Conservation (phyloP, 371 early-diverging fungal species). For the Mucor velutinosus region DNA sequence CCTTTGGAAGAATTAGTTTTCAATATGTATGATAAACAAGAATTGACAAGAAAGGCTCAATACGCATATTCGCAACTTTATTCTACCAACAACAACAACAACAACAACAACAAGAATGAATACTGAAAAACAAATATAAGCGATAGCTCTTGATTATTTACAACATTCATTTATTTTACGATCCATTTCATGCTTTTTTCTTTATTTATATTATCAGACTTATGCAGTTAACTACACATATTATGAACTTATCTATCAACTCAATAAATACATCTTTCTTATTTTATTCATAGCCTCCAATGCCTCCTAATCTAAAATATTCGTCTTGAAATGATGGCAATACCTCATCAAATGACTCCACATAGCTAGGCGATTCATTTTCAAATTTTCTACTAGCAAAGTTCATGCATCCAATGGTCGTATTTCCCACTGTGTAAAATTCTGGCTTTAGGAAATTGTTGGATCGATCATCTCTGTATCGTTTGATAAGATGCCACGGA, state of each 20-base stretch:
- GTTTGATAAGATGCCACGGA: constrained; percentile 39
- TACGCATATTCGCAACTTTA: constrained; percentile 14
- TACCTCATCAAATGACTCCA: constrained; percentile 28
- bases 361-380: constrained; percentile 25
- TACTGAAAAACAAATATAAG: constrained; percentile 1
- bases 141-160: background rate
- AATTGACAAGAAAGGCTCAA: constrained; percentile 20
- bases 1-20: constrained; percentile 50
- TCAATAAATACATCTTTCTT: constrained; percentile 1
- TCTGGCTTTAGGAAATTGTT: constrained; percentile 4
- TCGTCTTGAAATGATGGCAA: constrained; percentile 27
- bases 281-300: constrained; percentile 10
- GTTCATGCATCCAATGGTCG: constrained; percentile 32
- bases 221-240: background rate
- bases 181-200: background rate
- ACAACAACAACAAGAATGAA: constrained; percentile 2
- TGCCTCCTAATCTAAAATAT: constrained; percentile 39
- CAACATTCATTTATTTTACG: constrained; percentile 1
- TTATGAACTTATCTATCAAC: background rate
- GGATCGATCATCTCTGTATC: constrained; percentile 21
- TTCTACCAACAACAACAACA: background rate
- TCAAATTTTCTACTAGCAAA: constrained; percentile 10
- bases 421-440: constrained; percentile 3
- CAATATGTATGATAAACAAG: constrained; percentile 42
- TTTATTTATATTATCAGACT: background rate